phyloP scores from a whole-genome alignment of 1,139 yeast species.

The Nakaseomyces uthaithaninus region DNA sequence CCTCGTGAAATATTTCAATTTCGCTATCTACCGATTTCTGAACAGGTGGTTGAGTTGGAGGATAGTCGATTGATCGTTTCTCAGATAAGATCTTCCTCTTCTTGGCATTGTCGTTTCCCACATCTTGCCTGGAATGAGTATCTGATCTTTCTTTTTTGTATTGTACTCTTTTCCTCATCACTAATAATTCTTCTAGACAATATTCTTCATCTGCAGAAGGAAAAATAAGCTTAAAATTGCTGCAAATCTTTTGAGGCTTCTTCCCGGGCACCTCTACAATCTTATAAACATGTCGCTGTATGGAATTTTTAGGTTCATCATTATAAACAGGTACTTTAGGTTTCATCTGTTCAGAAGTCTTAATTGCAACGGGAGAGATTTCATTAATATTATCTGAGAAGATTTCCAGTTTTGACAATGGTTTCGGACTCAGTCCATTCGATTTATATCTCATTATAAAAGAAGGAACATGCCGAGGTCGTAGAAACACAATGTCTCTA shows the following conservation, averaged over 20 bases:
- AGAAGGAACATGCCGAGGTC: background rate
- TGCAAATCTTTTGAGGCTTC: constrained; percentile 52
- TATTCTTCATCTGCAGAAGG: constrained; percentile 42
- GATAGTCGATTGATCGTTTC: background rate
- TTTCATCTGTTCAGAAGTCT: background rate
- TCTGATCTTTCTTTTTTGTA: background rate
- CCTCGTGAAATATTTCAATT: constrained; percentile 9
- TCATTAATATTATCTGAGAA: background rate
- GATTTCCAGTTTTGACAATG: background rate
- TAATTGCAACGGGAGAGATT: background rate
- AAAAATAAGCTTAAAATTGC: constrained; percentile 52
- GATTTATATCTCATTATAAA: background rate
- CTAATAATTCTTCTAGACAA: constrained; percentile 55
- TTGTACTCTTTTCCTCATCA: constrained; percentile 29
- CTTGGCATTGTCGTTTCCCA: background rate
- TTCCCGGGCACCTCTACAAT: constrained; percentile 48
- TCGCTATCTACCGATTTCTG: background rate
- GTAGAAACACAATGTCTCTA: background rate
- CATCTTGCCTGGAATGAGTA: background rate
- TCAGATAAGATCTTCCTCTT: background rate
- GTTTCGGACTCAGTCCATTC: constrained; percentile 3
- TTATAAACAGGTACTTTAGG: constrained; percentile 10
- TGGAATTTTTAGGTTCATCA: constrained; percentile 2
- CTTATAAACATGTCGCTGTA: constrained; percentile 33
- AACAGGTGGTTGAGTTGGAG: constrained; percentile 8